These are phyloP conservation scores for Colletotrichum abscissum DNA, from an alignment of 2,329 filamentous ascomycete genomes.

Conservation along the genomic window DNA sequence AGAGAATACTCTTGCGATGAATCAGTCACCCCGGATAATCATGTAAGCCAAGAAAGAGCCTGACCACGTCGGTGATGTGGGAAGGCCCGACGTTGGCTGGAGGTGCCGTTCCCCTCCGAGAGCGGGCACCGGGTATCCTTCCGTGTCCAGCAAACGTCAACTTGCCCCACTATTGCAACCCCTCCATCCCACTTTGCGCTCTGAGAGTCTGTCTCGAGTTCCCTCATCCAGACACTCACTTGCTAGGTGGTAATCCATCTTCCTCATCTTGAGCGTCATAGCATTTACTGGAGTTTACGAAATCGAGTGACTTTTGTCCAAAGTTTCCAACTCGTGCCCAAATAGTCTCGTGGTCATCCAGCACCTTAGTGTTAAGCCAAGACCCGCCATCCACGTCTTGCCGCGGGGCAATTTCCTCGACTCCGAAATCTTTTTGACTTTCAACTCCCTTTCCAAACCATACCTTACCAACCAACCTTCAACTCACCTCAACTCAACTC, in stretches of 20 bases:
- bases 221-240: conserved; percentile 15
- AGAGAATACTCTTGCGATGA: not conserved
- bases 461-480: not conserved
- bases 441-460: not conserved
- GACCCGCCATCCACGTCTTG: not conserved
- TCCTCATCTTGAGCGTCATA: not conserved
- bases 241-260: conserved; percentile 10
- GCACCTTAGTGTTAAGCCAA: not conserved
- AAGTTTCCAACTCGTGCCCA: not conserved
- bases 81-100: conserved; percentile 20
- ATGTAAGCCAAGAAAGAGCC: conserved; percentile 14
- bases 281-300: not conserved
- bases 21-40: not conserved
- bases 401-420: conserved; percentile 7
- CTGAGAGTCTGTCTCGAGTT: conserved; percentile 2
- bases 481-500: not conserved
- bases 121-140: conserved; percentile 14
- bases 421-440: conserved; percentile 5
- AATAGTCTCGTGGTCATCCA: not conserved
- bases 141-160: conserved; percentile 29
- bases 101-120: conserved; percentile 22
- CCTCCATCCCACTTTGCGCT: conserved; percentile 22
- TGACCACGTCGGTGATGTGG: conserved; percentile 5
- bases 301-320: not conserved
- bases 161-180: conserved; percentile 33